Base-by-base conservation (phyloP, 768 basidiomycete species). In the Termitomyces sp. region DNA sequence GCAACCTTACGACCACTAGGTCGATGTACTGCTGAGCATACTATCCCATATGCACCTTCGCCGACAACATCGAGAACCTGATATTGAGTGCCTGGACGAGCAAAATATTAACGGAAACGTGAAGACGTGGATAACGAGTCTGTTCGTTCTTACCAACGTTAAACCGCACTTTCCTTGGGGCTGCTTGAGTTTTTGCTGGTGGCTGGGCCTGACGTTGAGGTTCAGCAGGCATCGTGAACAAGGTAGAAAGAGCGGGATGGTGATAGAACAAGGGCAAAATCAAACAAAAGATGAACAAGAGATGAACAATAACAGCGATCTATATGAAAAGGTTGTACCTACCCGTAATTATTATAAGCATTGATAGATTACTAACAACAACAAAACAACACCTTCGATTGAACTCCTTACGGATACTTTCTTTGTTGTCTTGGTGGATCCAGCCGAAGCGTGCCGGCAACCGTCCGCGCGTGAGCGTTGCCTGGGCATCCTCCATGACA, bases 41-140 rank as follows among this genome's bases (percentile, higher is more conserved):
- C 95, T 67, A 96, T 90, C 51, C 96, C 96, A 68, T 96, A 95
- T 52, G 94, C 94, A 26, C 94, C 91, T 69, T 93, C 91, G 50
- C 91, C 90, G 56, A 94, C 89, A 67, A 91, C 87, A 76, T 91
- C 88, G 62, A 91, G 82, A 28, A 92, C 88, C 70, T 91, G 85
- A 66, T 92, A 93, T 73, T 89, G 87, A 36, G 84, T 84, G 42
- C 88, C 88, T 85, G 47, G 33, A 54, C 60, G 44, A 62, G 57
- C 56, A 20, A 48, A 37, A 54, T 29, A 51, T 60, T 50, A 60
- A 54, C 54, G 24, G 56, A 39, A 22, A 45, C 44, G 39, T 54
- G 50, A 15, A 37, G 37, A 41, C 52, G 37, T 53, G 42, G 39
- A 54, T 55, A 15, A 18, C 24, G 47, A 41, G 41, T 44, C 33